Conservation (phyloP, 352 stramenopile species). For the Pythium apleroticum region DNA sequence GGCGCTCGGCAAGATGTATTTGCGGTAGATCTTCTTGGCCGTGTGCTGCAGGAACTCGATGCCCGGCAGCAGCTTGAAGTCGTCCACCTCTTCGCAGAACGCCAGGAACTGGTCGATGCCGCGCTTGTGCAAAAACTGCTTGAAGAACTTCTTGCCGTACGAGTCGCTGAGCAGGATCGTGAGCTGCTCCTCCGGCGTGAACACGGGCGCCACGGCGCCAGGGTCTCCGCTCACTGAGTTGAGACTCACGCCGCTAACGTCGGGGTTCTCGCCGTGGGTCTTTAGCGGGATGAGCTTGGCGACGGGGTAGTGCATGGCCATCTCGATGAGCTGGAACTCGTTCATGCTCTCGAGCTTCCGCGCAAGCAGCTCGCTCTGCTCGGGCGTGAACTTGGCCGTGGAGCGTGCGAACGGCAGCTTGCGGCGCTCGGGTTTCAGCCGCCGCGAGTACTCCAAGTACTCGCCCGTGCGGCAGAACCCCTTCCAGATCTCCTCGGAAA, state of each 20-base stretch:
- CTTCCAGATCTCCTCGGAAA: slow-evolving; percentile 72
- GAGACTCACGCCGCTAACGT: background rate
- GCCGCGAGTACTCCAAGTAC: slow-evolving; percentile 64
- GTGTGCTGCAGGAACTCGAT: slow-evolving; percentile 86
- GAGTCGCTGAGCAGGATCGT: slow-evolving; percentile 48
- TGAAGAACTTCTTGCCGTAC: slow-evolving; percentile 74
- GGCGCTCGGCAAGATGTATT: slow-evolving; percentile 76
- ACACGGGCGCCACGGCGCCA: background rate
- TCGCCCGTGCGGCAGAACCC: slow-evolving; percentile 66
- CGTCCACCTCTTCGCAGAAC: slow-evolving; percentile 74
- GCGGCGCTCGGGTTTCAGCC: slow-evolving; percentile 31
- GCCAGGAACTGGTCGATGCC: slow-evolving; percentile 65
- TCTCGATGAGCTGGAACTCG: slow-evolving; percentile 75
- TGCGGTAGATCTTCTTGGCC: slow-evolving; percentile 85
- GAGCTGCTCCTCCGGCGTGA: slow-evolving; percentile 54
- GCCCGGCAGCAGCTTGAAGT: slow-evolving; percentile 75
- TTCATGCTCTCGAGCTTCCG: slow-evolving; percentile 58
- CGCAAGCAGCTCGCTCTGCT: slow-evolving; percentile 49
- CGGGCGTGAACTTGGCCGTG: slow-evolving; percentile 30
- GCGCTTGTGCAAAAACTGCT: slow-evolving; percentile 71
- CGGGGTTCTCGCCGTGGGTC: slow-evolving; percentile 10
- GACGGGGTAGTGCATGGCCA: slow-evolving; percentile 70
- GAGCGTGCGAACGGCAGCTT: slow-evolving; percentile 7
- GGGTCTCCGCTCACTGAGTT: background rate
- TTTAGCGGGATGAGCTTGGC: slow-evolving; percentile 68